Percentiles rank a stretch among this genome's conserved stretches.
Evolutionary conservation across 148 eudicot genomes (phyloP).

Genomic region (Vaccinium darrowii): DNA sequence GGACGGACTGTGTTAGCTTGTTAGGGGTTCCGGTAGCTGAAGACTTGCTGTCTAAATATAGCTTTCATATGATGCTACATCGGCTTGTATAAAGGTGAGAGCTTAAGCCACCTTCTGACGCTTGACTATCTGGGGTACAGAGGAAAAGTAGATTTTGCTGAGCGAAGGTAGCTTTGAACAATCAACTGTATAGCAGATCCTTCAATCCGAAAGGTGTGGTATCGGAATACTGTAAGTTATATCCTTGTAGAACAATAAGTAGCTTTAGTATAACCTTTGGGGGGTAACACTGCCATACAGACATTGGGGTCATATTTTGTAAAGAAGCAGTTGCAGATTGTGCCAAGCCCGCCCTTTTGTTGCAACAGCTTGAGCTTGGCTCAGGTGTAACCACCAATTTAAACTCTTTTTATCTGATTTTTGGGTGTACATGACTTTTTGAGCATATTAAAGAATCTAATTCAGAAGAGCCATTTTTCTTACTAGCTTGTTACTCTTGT

Average conservation of each 20-base stretch:
- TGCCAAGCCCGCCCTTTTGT: background rate
- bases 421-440: conserved; percentile 8
- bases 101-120: background rate
- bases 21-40: background rate
- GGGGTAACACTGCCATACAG: background rate
- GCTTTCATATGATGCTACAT: conserved; percentile 3
- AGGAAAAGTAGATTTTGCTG: conserved; percentile 8
- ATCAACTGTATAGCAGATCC: conserved; percentile 10
- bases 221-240: background rate
- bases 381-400: conserved; percentile 31
- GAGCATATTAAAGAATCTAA: conserved; percentile 1
- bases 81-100: conserved; percentile 25
- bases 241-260: background rate
- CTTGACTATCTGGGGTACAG: background rate
- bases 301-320: conserved; percentile 8
- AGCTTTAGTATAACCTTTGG: background rate
- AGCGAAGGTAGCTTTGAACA: conserved; percentile 11
- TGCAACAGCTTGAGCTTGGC: conserved; percentile 11
- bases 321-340: background rate
- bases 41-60: background rate
- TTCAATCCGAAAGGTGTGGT: background rate
- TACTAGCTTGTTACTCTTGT: background rate
- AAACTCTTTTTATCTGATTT: background rate
- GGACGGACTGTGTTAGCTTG: background rate
- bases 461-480: conserved; percentile 8